A percentile compares a stretch with the other conserved stretches of the same genome.
phyloP scores from a whole-genome alignment of 345 rosid genomes.

The Draba incana region DNA sequence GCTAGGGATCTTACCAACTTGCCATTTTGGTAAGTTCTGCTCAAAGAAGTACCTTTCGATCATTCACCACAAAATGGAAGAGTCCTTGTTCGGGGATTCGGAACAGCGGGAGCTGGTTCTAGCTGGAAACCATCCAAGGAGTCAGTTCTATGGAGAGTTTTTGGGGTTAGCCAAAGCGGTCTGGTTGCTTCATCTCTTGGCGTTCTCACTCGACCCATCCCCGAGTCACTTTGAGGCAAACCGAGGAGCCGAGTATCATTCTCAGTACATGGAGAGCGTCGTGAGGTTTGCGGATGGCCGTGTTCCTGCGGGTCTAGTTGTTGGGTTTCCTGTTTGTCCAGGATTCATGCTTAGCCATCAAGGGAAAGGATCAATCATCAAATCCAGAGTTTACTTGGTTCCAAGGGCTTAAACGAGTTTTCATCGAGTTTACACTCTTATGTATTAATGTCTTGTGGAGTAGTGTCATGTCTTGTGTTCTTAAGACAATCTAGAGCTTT shows the following conservation, averaged over 20 bases:
- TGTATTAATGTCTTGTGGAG: constrained; percentile 18
- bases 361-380: constrained; percentile 62
- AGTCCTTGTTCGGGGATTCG: constrained; percentile 82
- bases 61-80: constrained; percentile 93
- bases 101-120: constrained; percentile 68
- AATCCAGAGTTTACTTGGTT: constrained; percentile 80
- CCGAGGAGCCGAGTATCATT: constrained; percentile 78
- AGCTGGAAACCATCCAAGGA: constrained; percentile 81
- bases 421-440: constrained; percentile 19
- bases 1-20: constrained; percentile 81
- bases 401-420: constrained; percentile 45
- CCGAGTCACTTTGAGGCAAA: constrained; percentile 88
- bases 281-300: constrained; percentile 61
- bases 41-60: constrained; percentile 77
- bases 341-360: constrained; percentile 83
- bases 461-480: constrained; percentile 13
- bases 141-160: constrained; percentile 82
- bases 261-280: constrained; percentile 87
- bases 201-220: constrained; percentile 84
- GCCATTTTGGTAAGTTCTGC: constrained; percentile 91
- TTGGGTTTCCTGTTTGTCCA: constrained; percentile 85
- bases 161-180: constrained; percentile 77
- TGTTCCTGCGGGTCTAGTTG: constrained; percentile 70
- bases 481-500: constrained; percentile 27
- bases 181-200: constrained; percentile 93